Evolutionary conservation across 1,284 basidiomycete genomes (phyloP).

Genomic region (Ceratobasidium sp.): DNA sequence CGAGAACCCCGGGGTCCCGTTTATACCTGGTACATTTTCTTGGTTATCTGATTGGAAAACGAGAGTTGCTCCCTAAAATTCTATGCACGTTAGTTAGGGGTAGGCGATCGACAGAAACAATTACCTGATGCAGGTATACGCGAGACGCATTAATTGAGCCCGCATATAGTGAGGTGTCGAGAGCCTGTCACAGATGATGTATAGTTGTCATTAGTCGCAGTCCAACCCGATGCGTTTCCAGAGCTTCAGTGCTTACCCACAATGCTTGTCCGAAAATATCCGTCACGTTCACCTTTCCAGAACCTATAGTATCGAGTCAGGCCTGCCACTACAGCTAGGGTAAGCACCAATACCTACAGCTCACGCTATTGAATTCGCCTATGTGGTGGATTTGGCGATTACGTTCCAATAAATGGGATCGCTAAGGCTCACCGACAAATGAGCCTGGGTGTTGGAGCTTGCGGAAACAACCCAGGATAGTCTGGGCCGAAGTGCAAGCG

Average conservation of each 20-base stretch:
- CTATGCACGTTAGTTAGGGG: too few species aligned
- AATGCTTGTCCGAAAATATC: slow-evolving; percentile 47
- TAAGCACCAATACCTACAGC: slow-evolving; percentile 1
- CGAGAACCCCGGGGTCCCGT: slow-evolving; percentile 41
- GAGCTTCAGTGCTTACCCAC: background rate
- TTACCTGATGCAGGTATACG: slow-evolving; percentile 46
- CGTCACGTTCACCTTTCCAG: slow-evolving; percentile 48
- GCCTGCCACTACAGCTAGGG: background rate
- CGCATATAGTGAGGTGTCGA: slow-evolving; percentile 47
- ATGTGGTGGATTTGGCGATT: background rate
- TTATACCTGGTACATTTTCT: slow-evolving; percentile 43
- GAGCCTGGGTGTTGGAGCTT: too few species aligned
- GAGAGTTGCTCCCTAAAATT: slow-evolving; percentile 45
- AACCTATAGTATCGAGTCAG: slow-evolving; percentile 32
- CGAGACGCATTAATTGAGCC: slow-evolving; percentile 45
- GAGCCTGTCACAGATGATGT: background rate
- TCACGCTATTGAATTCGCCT: slow-evolving; percentile 43
- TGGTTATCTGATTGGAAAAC: slow-evolving; percentile 48
- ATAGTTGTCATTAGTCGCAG: background rate
- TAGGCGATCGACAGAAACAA: background rate
- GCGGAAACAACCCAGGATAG: too few species aligned
- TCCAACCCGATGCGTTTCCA: background rate
- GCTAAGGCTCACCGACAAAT: slow-evolving; percentile 43
- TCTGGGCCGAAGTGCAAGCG: too few species aligned
- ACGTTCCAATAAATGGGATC: background rate